Evolutionary conservation across 2,329 filamentous ascomycete genomes (phyloP).

Genomic region (Trichoderma pleuroti): DNA sequence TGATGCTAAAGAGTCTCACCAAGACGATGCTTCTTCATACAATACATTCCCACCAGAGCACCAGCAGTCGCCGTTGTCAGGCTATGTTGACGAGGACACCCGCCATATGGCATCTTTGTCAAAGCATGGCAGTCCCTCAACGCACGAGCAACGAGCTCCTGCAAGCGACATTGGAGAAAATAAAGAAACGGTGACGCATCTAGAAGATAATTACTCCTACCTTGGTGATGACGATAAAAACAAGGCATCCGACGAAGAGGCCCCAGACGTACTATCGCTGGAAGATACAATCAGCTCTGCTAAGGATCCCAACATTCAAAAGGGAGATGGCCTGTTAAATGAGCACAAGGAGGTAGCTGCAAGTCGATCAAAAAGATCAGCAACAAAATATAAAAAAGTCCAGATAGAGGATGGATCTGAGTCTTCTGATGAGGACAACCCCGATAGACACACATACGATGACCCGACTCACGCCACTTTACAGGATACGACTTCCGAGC

Average conservation of each 20-base stretch:
- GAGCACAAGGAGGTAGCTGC: neutral
- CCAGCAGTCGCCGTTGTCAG: neutral
- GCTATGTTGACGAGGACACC: neutral
- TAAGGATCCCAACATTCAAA: neutral
- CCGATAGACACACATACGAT: neutral
- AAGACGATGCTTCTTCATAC: neutral
- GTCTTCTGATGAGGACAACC: neutral
- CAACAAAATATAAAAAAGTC: neutral
- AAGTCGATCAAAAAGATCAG: neutral
- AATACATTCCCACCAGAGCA: neutral
- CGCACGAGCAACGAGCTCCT: neutral
- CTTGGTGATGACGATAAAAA: neutral
- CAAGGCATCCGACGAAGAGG: neutral
- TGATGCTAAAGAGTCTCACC: neutral
- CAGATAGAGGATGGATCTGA: neutral
- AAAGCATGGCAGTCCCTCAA: neutral
- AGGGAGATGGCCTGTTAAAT: too few relatives aligned
- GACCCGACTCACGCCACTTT: neutral
- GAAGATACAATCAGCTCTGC: neutral
- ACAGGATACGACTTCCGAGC: neutral
- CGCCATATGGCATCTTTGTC: neutral
- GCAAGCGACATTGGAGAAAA: neutral
- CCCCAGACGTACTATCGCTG: neutral
- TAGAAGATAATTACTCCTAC: neutral
- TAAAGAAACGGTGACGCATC: fast-evolving